Percentiles rank a stretch among this genome's conserved stretches.
phyloP scores from a whole-genome alignment of 2,329 filamentous ascomycete genomes.

The Colletotrichum lupini region DNA sequence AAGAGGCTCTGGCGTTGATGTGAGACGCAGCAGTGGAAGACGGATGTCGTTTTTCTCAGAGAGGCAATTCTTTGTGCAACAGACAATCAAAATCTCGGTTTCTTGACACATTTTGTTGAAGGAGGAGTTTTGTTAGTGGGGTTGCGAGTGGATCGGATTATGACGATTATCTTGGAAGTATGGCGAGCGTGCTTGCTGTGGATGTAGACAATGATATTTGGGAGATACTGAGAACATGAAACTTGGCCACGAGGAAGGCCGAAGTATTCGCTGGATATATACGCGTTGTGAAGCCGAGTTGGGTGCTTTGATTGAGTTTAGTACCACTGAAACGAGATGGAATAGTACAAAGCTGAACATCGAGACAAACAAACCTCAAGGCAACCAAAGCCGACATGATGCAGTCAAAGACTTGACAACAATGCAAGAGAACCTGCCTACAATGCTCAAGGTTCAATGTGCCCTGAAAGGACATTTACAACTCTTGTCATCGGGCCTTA shows the following conservation, averaged over 20 bases:
- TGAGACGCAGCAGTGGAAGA: slow-evolving; percentile 3
- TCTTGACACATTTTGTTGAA: slow-evolving; percentile 1
- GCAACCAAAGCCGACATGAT: too few species aligned
- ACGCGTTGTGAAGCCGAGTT: neutral
- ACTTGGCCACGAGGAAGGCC: neutral
- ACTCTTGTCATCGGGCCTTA: too few species aligned
- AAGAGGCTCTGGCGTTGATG: neutral
- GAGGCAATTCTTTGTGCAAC: neutral
- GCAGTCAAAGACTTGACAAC: too few species aligned
- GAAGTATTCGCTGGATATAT: neutral
- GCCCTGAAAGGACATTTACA: too few species aligned
- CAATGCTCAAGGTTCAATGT: too few species aligned
- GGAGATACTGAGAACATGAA: neutral
- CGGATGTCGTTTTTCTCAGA: neutral
- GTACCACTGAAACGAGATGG: neutral
- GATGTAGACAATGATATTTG: neutral
- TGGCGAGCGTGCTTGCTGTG: neutral
- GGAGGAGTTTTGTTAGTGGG: neutral
- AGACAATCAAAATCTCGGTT: slow-evolving; percentile 9
- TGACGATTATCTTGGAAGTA: accelerated
- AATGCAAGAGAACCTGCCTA: too few species aligned
- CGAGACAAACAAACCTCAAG: too few species aligned
- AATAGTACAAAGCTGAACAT: too few species aligned
- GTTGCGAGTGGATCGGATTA: neutral
- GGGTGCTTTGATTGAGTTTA: neutral